A percentile compares a stretch with the other conserved stretches of the same genome.
Conservation (phyloP, 192 early-diverging fungal genomes). For the Borealophlyctis nickersoniae region DNA sequence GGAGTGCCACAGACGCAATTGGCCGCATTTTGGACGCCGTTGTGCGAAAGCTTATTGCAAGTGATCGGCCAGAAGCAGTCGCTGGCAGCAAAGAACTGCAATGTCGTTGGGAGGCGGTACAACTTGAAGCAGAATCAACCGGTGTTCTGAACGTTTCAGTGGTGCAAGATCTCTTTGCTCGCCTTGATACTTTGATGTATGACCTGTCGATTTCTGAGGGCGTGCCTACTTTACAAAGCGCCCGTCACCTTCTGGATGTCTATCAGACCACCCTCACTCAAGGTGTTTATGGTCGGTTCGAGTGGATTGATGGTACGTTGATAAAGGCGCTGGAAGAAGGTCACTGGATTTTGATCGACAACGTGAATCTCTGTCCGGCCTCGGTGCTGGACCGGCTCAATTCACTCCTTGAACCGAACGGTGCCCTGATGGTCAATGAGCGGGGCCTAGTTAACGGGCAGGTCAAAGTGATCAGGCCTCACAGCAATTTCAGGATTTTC, state of each 20-base stretch:
- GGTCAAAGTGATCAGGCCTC: conserved; percentile 74
- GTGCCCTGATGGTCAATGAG: conserved; percentile 85
- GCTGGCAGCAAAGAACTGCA: neutral
- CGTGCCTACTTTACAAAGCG: conserved; percentile 10
- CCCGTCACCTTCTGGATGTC: conserved; percentile 2
- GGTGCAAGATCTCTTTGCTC: conserved; percentile 5
- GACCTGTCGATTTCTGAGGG: neutral
- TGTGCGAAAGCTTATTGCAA: conserved; percentile 40
- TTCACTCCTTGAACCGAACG: conserved; percentile 84
- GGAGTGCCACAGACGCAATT: conserved; percentile 46
- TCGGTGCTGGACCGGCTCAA: conserved; percentile 95
- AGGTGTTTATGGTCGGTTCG: conserved; percentile 71
- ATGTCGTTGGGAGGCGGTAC: conserved; percentile 10
- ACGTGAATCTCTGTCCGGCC: conserved; percentile 92
- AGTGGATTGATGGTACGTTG: conserved; percentile 95
- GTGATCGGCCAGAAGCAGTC: conserved; percentile 6
- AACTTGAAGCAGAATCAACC: conserved; percentile 1
- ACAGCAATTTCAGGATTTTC: conserved; percentile 90
- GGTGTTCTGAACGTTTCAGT: neutral
- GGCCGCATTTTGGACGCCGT: conserved; percentile 40
- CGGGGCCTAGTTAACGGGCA: conserved; percentile 74
- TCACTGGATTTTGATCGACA: conserved; percentile 92
- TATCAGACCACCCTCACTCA: conserved; percentile 15
- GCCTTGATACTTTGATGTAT: conserved; percentile 1
- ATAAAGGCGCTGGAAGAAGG: conserved; percentile 87